A percentile compares a stretch with the other conserved stretches of the same genome.
These are phyloP conservation scores for Fragilaria crotonensis DNA, from an alignment of 108 stramenopile genomes.

Conservation along the genomic window DNA sequence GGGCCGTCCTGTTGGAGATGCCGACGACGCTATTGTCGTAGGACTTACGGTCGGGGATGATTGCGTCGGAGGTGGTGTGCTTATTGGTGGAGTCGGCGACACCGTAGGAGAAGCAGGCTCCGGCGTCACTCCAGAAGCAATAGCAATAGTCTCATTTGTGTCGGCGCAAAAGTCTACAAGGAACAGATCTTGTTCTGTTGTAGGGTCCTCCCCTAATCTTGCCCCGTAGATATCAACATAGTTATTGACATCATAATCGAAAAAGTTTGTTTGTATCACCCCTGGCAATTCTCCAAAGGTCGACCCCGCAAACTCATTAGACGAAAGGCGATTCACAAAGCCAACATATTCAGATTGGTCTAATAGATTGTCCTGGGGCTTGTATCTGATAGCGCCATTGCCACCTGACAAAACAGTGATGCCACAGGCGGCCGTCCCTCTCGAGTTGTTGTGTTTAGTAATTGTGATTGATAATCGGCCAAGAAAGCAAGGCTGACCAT, in stretches of 20 bases:
- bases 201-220: slow-evolving; percentile 19
- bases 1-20: background rate
- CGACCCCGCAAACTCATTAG: slow-evolving; percentile 8
- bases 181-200: slow-evolving; percentile 7
- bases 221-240: slow-evolving; percentile 24
- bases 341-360: slow-evolving; percentile 26
- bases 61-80: background rate
- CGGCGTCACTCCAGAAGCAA: background rate
- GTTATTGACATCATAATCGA: background rate
- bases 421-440: background rate
- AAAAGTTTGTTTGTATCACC: slow-evolving; percentile 17
- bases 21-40: background rate
- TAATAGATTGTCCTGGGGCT: slow-evolving; percentile 14
- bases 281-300: slow-evolving; percentile 10
- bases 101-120: background rate
- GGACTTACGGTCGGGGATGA: background rate
- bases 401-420: background rate
- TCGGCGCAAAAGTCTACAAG: slow-evolving; percentile 19
- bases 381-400: slow-evolving; percentile 24
- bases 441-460: background rate
- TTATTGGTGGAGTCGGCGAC: background rate
- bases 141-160: slow-evolving; percentile 5
- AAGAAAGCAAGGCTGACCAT: background rate
- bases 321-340: slow-evolving; percentile 29
- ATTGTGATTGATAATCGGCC: background rate